phyloP scores from a whole-genome alignment of 1,284 basidiomycete genomes.

The Ceratobasidium sp. region DNA sequence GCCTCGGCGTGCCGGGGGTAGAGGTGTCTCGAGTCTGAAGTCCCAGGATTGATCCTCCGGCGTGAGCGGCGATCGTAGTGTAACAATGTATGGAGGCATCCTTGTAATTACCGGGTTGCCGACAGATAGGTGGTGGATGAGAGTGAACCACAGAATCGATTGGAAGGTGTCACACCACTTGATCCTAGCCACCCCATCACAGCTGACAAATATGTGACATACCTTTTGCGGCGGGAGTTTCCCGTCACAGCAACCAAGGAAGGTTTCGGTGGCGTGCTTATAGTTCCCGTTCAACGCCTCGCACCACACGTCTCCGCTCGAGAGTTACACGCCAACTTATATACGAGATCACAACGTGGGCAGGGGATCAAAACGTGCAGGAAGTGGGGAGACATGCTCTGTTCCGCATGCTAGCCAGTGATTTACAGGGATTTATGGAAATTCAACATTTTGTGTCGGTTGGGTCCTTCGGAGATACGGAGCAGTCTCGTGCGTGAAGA shows the following conservation, averaged over 20 bases:
- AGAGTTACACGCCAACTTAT: neutral
- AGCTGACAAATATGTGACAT: slow-evolving; percentile 23
- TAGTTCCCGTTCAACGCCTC: neutral
- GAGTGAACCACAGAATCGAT: neutral
- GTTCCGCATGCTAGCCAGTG: neutral
- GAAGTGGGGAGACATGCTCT: neutral
- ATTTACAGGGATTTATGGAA: neutral
- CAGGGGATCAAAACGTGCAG: slow-evolving; percentile 8
- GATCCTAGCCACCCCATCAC: slow-evolving; percentile 26
- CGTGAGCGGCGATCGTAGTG: slow-evolving; percentile 60
- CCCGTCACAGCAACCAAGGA: neutral
- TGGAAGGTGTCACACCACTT: slow-evolving; percentile 12
- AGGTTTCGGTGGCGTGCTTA: neutral
- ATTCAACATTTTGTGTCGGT: neutral
- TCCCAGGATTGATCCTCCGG: slow-evolving; percentile 66
- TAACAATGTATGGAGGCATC: slow-evolving; percentile 52
- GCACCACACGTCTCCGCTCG: neutral
- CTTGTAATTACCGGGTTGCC: neutral
- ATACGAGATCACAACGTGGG: slow-evolving; percentile 13
- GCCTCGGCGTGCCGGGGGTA: neutral
- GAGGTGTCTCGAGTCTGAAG: slow-evolving; percentile 55
- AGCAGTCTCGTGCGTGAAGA: neutral
- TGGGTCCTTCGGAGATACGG: too few relatives aligned
- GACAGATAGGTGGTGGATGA: neutral
- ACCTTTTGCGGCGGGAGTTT: neutral